Evolutionary conservation across 2,329 filamentous ascomycete species (phyloP), one percentile per base, ranked within the genome.

Genomic region (Aspergillus ruber): DNA sequence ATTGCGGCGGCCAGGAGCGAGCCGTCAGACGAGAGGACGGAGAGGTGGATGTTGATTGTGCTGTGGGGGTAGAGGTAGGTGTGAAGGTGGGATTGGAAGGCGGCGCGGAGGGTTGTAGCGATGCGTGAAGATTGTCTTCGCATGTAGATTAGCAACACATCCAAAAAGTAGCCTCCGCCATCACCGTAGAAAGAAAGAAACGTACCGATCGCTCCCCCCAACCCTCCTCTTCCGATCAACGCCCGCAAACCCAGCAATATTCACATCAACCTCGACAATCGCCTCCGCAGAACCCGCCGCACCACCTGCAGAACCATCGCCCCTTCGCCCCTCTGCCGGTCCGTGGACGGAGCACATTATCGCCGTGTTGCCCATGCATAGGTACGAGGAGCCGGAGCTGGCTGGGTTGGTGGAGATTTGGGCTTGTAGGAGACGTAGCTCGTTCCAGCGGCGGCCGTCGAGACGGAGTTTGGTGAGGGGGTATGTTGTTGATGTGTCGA

Each of bases 351-450:
- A 89, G 71, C 91, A 96, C 71, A 97, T 88, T 58, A 98, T 85
- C 66, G 95, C 93, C 18, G 93, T 98, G 72, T 97, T 95, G 60
- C 93, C 93, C 85, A 95, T 95, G 66, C 95, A 89, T 50, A 97
- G 82, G 70, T 95, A 95, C 52, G 86, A 88, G 40, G 88, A 95
- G 32, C 93, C 93, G 60, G 97, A 93, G 47, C 90, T 90, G 43
- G 90, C 86, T 51, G 90, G 85, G 70, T 96, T 93, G 1, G 90
- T 96, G 52, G 86, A 87, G 64, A 98, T 90, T 70, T 94, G 88
- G 42, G 87, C 91, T 63, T 89, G 83, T 44, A 95, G 80, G 6
- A 88, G 84, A 23, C 93, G 89, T 35, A 98, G 81, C 69, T 98
- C 93, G 74, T 98, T 97, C 93, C 93, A 98, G 59, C 93, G 84